phyloP scores from a whole-genome alignment of 2,329 filamentous ascomycete genomes.

The Fusarium nanum region DNA sequence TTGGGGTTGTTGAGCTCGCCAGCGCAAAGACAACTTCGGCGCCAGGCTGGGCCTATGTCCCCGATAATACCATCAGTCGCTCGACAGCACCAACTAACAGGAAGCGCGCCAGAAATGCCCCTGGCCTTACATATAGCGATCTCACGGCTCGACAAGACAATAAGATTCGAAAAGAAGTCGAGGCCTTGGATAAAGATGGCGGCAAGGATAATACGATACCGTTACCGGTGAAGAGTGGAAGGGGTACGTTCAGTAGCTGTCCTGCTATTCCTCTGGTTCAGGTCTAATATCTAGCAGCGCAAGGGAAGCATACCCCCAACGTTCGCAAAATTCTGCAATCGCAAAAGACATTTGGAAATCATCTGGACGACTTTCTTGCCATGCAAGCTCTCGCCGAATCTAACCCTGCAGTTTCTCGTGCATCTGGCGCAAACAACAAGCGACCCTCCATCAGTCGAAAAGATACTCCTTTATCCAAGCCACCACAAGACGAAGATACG shows the following conservation, averaged over 20 bases:
- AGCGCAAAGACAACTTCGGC: constrained; percentile 74
- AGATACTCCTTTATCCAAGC: constrained; percentile 40
- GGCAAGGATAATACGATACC: constrained; percentile 78
- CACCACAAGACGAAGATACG: constrained; percentile 43
- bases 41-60: constrained; percentile 93
- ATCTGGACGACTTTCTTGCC: constrained; percentile 83
- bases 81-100: constrained; percentile 69
- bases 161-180: constrained; percentile 83
- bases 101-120: constrained; percentile 76
- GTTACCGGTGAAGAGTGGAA: constrained; percentile 67
- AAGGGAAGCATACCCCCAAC: constrained; percentile 72
- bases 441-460: constrained; percentile 45
- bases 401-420: constrained; percentile 50
- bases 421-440: constrained; percentile 48
- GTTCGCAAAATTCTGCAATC: constrained; percentile 82
- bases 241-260: constrained; percentile 49
- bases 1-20: constrained; percentile 86
- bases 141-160: constrained; percentile 84
- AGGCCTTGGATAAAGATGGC: constrained; percentile 84
- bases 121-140: constrained; percentile 67
- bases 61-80: constrained; percentile 74
- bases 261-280: neutral
- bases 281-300: constrained; percentile 47
- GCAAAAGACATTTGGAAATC: constrained; percentile 85
- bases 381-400: constrained; percentile 61